A percentile compares a stretch with the other conserved stretches of the same genome.
Conservation (phyloP, 2,329 filamentous ascomycete species). For the Cadophora gregata region DNA sequence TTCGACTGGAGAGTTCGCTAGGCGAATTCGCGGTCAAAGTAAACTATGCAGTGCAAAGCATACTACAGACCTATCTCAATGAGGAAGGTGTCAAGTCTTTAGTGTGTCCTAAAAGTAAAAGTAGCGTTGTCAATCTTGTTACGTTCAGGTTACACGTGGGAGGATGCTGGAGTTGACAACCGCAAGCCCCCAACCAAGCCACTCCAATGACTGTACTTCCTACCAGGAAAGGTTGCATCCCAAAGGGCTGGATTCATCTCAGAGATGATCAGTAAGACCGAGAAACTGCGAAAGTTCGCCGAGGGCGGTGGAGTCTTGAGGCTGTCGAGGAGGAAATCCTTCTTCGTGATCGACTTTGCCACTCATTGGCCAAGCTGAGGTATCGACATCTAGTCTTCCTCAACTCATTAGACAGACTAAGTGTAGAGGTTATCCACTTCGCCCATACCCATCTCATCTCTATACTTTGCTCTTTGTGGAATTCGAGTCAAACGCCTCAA, state of each 20-base stretch:
- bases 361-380: slow-evolving; percentile 1
- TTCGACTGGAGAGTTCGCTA: not conserved
- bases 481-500: not conserved
- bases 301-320: slow-evolving; percentile 11
- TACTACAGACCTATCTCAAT: not conserved
- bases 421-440: not conserved
- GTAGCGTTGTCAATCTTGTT: slow-evolving; percentile 3
- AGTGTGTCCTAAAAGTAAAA: not conserved
- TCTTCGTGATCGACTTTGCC: not conserved
- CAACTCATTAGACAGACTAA: not conserved
- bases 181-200: slow-evolving; percentile 15
- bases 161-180: not conserved
- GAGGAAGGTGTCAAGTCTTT: slow-evolving; percentile 1
- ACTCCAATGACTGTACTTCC: not conserved
- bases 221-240: slow-evolving; percentile 14
- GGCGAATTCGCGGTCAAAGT: not conserved
- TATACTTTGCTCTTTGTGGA: slow-evolving; percentile 1
- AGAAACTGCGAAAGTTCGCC: slow-evolving; percentile 19
- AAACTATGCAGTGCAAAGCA: not conserved
- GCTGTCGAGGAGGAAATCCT: not conserved
- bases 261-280: slow-evolving; percentile 8
- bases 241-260: not conserved
- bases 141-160: slow-evolving; percentile 5
- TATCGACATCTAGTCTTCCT: not conserved
- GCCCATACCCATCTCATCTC: not conserved